Percentiles rank a stretch among this genome's conserved stretches.
Conservation (phyloP, 2,329 filamentous ascomycete genomes). For the Pseudocercospora pini-densiflorae region DNA sequence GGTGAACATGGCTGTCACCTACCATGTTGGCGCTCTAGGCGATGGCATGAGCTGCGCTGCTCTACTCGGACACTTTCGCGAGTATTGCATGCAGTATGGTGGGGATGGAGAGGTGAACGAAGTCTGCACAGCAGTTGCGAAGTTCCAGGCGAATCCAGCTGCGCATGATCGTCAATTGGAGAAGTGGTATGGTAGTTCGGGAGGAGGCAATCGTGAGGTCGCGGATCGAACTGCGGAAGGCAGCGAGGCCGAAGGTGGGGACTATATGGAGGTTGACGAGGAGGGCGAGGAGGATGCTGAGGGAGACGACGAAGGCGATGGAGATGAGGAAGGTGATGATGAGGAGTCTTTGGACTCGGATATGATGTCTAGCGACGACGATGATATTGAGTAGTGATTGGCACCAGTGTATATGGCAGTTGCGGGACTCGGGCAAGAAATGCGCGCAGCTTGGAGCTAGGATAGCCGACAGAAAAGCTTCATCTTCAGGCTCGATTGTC, state of each 20-base stretch:
- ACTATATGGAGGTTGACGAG: neutral
- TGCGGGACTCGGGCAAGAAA: neutral
- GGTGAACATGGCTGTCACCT: neutral
- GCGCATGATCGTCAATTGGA: neutral
- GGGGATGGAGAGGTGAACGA: neutral
- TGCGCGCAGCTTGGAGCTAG: neutral
- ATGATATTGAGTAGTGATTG: neutral
- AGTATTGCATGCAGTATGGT: neutral
- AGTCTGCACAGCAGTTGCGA: neutral
- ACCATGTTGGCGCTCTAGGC: neutral
- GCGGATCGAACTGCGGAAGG: neutral
- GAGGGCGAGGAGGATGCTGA: neutral
- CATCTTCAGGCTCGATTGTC: neutral
- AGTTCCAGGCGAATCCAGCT: neutral
- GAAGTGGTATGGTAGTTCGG: neutral
- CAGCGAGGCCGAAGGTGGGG: neutral
- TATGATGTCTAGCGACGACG: neutral
- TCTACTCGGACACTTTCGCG: neutral
- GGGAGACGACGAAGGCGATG: neutral
- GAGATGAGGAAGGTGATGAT: neutral
- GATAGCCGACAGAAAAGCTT: neutral
- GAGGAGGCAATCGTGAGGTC: neutral
- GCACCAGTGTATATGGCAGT: neutral
- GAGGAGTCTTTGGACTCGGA: neutral
- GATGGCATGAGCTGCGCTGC: neutral